A percentile compares a stretch with the other conserved stretches of the same genome.
Conservation (phyloP, 2,329 filamentous ascomycete species). For the Periconia macrospinosa region DNA sequence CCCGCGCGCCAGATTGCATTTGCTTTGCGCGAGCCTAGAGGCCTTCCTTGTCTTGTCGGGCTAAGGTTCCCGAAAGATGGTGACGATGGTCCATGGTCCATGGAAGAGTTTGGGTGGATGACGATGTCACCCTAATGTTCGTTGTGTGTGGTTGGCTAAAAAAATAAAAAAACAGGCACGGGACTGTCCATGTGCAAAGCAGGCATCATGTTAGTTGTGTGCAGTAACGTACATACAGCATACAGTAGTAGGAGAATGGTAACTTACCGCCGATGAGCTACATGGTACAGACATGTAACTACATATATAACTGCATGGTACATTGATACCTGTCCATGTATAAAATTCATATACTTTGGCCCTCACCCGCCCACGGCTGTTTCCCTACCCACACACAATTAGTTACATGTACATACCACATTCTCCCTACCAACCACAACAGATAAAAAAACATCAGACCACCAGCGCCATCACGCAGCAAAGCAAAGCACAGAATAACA, state of each 20-base stretch:
- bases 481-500: neutral
- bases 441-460: neutral
- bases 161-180: too few species aligned
- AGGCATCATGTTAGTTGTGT: too few species aligned
- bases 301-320: neutral
- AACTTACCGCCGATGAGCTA: too few species aligned
- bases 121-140: neutral
- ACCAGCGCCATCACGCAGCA: too few species aligned
- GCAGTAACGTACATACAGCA: too few species aligned
- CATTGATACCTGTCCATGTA: too few species aligned
- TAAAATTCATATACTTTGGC: too few species aligned
- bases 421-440: neutral
- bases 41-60: neutral
- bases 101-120: neutral
- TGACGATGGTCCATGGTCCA: too few species aligned
- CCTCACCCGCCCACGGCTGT: neutral
- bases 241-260: too few species aligned
- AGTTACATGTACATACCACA: neutral
- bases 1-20: neutral
- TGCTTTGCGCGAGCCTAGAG: neutral
- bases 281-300: neutral
- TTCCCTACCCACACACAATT: neutral
- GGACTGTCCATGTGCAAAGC: too few species aligned
- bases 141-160: neutral
- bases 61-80: too few species aligned